phyloP scores from a whole-genome alignment of 495 filamentous ascomycete species.

The Penicillium ucsense region DNA sequence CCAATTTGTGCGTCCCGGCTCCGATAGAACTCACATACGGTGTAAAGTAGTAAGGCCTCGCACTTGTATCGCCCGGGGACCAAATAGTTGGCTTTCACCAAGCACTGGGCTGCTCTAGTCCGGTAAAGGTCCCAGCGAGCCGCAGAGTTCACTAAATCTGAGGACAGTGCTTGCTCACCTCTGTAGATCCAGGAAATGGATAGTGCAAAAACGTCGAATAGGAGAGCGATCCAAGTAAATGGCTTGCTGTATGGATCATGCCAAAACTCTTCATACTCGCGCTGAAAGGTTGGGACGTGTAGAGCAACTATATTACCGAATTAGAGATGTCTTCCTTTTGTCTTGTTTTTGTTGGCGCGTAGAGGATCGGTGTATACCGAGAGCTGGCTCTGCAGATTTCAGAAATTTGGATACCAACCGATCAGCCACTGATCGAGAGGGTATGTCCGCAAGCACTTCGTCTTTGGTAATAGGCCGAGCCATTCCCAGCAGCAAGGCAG shows the following conservation, averaged over 20 bases:
- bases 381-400: slow-evolving; percentile 31
- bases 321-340: not conserved
- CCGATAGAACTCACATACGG: slow-evolving; percentile 26
- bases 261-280: slow-evolving; percentile 34
- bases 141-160: slow-evolving; percentile 6
- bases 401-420: slow-evolving; percentile 38
- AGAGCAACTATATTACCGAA: slow-evolving; percentile 19
- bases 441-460: slow-evolving; percentile 33
- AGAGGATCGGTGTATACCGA: slow-evolving; percentile 13
- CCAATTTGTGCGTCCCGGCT: slow-evolving; percentile 27
- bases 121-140: slow-evolving; percentile 16
- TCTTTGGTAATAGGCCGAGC: slow-evolving; percentile 20
- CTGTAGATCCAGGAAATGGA: slow-evolving; percentile 21
- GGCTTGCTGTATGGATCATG: slow-evolving; percentile 18
- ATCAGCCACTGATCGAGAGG: slow-evolving; percentile 30
- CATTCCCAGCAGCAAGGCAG: slow-evolving; percentile 33
- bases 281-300: slow-evolving; percentile 37
- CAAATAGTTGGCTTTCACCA: slow-evolving; percentile 26
- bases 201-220: slow-evolving; percentile 28
- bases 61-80: slow-evolving; percentile 22
- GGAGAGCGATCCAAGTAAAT: slow-evolving; percentile 27
- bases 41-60: slow-evolving; percentile 32
- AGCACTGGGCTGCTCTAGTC: slow-evolving; percentile 22
- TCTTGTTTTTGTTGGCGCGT: too few relatives aligned
- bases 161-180: slow-evolving; percentile 19